Evolutionary conservation across 2,329 filamentous ascomycete species (phyloP).

Genomic region (Alternaria sp.): DNA sequence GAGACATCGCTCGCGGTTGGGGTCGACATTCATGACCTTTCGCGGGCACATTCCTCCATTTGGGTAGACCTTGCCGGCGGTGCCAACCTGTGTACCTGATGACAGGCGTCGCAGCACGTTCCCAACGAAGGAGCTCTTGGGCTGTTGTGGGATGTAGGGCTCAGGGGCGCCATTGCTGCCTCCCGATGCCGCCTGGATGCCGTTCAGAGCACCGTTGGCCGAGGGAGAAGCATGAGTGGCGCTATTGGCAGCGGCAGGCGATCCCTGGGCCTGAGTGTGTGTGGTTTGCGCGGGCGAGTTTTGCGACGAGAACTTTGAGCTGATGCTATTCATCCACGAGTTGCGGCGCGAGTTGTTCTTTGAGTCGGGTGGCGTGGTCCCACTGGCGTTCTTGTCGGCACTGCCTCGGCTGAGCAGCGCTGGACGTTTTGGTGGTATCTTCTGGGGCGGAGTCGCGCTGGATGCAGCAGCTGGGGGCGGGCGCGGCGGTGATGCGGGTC

Average conservation of each 20-base stretch:
- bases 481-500: conserved; percentile 34
- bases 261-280: conserved; percentile 45
- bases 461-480: conserved; percentile 30
- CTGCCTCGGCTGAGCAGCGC: conserved; percentile 54
- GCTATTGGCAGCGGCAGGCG: conserved; percentile 53
- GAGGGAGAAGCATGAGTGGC: conserved; percentile 62
- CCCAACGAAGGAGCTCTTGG: conserved; percentile 79
- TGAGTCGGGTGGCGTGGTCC: conserved; percentile 40
- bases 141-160: conserved; percentile 78
- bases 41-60: conserved; percentile 80
- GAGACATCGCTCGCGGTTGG: conserved; percentile 77
- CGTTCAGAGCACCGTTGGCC: conserved; percentile 52
- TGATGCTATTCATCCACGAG: conserved; percentile 94
- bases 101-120: conserved; percentile 85
- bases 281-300: conserved; percentile 49
- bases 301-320: conserved; percentile 84
- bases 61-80: conserved; percentile 62
- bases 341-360: conserved; percentile 62
- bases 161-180: conserved; percentile 50
- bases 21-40: conserved; percentile 84
- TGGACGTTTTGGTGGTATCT: conserved; percentile 51
- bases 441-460: conserved; percentile 31
- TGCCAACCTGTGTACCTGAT: conserved; percentile 60
- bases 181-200: conserved; percentile 42
- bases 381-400: conserved; percentile 47